A percentile compares a stretch with the other conserved stretches of the same genome.
Evolutionary conservation across 2,329 filamentous ascomycete genomes (phyloP).

Genomic region (Fusarium robinianum): DNA sequence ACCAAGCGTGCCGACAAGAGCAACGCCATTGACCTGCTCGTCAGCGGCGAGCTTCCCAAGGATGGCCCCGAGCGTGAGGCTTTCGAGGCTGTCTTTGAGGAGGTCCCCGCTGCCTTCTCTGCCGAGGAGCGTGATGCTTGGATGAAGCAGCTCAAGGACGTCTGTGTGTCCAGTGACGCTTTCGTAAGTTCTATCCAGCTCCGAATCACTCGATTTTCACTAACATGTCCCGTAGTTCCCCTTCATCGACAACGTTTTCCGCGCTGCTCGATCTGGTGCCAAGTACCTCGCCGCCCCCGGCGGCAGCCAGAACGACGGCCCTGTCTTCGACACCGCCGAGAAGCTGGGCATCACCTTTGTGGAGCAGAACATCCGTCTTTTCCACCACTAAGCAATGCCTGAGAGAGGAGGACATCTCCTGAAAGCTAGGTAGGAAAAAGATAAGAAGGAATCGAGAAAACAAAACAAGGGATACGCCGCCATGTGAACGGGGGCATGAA

Average conservation of each 20-base stretch:
- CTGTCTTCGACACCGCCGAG: conserved; percentile 87
- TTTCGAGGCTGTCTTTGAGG: conserved; percentile 89
- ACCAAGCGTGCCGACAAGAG: conserved; percentile 96
- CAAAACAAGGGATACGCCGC: too few relatives aligned
- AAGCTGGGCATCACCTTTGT: conserved; percentile 92
- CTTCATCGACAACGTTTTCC: conserved; percentile 97
- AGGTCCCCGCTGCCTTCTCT: conserved; percentile 82
- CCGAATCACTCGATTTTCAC: neutral
- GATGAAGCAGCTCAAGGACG: conserved; percentile 78
- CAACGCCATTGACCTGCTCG: conserved; percentile 95
- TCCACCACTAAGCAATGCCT: conserved; percentile 31
- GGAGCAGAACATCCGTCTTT: conserved; percentile 79
- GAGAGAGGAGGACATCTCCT: neutral
- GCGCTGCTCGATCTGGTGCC: conserved; percentile 82
- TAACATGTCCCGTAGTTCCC: conserved; percentile 70
- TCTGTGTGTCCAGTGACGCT: conserved; percentile 90
- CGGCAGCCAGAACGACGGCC: conserved; percentile 83
- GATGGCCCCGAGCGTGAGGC: conserved; percentile 80
- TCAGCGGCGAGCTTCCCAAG: conserved; percentile 86
- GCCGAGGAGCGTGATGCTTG: conserved; percentile 83
- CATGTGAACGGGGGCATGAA: too few relatives aligned
- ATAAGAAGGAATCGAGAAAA: too few relatives aligned
- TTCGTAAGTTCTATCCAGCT: conserved; percentile 68
- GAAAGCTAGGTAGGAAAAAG: too few relatives aligned
- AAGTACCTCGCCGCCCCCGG: conserved; percentile 96